Evolutionary conservation across 1,284 basidiomycete genomes (phyloP).

Genomic region (Vanrija sp.): DNA sequence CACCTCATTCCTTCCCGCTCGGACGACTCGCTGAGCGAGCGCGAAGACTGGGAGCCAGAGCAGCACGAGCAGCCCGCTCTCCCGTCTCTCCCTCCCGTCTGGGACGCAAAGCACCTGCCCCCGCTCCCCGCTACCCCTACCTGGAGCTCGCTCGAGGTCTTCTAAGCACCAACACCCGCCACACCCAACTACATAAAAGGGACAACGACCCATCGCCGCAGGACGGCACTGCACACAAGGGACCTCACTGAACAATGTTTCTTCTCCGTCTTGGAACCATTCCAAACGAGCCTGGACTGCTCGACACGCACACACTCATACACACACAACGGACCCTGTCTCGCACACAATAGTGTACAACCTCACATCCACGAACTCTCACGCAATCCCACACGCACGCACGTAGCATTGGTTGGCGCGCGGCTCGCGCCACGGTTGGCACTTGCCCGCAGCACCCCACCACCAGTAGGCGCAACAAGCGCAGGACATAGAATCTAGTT

Average conservation of each 20-base stretch:
- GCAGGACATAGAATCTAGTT: too few species aligned
- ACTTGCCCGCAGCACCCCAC: too few species aligned
- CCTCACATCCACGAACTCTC: too few species aligned
- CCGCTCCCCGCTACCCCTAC: slow-evolving; percentile 1
- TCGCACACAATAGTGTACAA: too few species aligned
- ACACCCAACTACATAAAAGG: not conserved
- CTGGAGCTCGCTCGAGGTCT: slow-evolving; percentile 4
- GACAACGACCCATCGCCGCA: not conserved
- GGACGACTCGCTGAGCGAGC: slow-evolving; percentile 12
- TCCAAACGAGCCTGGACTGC: too few species aligned
- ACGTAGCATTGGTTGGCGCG: too few species aligned
- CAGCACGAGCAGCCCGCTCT: not conserved
- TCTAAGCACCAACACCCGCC: not conserved
- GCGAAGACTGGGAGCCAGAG: slow-evolving; percentile 10
- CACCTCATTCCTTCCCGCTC: slow-evolving; percentile 5
- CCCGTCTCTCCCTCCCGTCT: not conserved
- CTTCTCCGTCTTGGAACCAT: too few species aligned
- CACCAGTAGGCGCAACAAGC: too few species aligned
- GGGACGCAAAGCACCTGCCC: not conserved
- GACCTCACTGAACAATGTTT: not conserved
- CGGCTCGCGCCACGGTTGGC: too few species aligned
- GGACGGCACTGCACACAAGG: not conserved
- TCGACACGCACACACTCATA: not conserved
- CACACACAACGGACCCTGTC: not conserved
- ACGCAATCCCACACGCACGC: too few species aligned